Percentiles rank a stretch among this genome's conserved stretches.
These are phyloP conservation scores for Aspergillus flavus DNA, from an alignment of 2,329 filamentous ascomycete genomes.

Conservation along the genomic window DNA sequence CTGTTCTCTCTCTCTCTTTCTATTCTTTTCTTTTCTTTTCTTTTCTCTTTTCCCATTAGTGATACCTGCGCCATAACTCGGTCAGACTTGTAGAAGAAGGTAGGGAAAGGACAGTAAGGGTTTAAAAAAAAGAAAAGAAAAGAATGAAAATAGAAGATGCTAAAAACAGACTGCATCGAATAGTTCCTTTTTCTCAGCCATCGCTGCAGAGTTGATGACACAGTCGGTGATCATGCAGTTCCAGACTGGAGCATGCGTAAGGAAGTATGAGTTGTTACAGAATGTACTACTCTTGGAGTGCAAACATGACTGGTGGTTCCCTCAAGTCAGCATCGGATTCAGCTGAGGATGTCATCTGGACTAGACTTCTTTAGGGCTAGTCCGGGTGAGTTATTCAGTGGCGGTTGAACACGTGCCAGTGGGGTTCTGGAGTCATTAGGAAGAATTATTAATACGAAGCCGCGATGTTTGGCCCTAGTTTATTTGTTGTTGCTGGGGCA, in stretches of 20 bases:
- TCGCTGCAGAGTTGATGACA: background rate
- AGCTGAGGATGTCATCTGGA: background rate
- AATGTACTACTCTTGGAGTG: background rate
- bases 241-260: background rate
- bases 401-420: slow-evolving; percentile 13
- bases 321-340: background rate
- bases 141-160: background rate
- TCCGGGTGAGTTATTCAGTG: slow-evolving; percentile 6
- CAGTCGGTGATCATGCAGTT: background rate
- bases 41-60: background rate
- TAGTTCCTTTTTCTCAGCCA: background rate
- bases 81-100: background rate
- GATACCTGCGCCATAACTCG: background rate
- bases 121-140: background rate
- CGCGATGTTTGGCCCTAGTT: background rate
- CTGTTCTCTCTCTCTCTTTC: background rate
- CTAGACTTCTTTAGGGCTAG: slow-evolving; percentile 1
- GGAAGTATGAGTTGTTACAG: background rate
- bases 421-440: background rate
- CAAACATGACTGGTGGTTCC: background rate
- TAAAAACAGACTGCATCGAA: background rate
- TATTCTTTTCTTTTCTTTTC: background rate
- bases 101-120: background rate
- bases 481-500: background rate
- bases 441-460: background rate